Percentiles rank a stretch among this genome's conserved stretches.
These are phyloP conservation scores for Verticillium nubilum DNA, from an alignment of 2,329 filamentous ascomycete species.

Conservation along the genomic window DNA sequence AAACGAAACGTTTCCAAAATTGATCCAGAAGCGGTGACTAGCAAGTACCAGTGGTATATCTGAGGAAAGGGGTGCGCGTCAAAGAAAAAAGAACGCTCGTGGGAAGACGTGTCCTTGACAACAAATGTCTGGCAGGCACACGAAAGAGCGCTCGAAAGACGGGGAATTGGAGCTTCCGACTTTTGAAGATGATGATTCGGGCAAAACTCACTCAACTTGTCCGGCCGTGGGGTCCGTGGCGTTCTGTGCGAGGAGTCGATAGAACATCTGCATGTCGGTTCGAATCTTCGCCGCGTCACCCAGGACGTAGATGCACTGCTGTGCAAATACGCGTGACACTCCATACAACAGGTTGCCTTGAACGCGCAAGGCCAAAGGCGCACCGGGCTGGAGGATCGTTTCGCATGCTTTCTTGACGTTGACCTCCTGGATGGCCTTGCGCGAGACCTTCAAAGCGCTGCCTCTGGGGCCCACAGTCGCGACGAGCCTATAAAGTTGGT, in stretches of 20 bases:
- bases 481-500: conserved; percentile 61
- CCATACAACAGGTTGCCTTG: conserved; percentile 87
- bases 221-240: conserved; percentile 66
- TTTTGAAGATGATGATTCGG: too few relatives aligned
- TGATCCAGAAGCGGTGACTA: too few relatives aligned
- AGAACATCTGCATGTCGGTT: conserved; percentile 64
- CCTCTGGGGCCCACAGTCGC: conserved; percentile 73
- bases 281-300: conserved; percentile 72
- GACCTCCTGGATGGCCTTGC: conserved; percentile 84
- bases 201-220: conserved; percentile 62
- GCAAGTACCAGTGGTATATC: too few relatives aligned
- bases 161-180: too few relatives aligned
- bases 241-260: conserved; percentile 50
- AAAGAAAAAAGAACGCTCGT: too few relatives aligned
- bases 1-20: too few relatives aligned
- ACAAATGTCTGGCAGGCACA: neutral
- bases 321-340: conserved; percentile 75
- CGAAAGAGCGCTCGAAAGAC: conserved; percentile 41
- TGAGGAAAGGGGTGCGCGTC: too few relatives aligned
- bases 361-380: conserved; percentile 82
- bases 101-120: too few relatives aligned
- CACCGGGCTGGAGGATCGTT: conserved; percentile 76
- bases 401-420: conserved; percentile 81
- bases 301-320: conserved; percentile 84
- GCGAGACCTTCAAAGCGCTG: conserved; percentile 65